Conservation (phyloP, 768 basidiomycete genomes). For the Hemileccinum impolitum region DNA sequence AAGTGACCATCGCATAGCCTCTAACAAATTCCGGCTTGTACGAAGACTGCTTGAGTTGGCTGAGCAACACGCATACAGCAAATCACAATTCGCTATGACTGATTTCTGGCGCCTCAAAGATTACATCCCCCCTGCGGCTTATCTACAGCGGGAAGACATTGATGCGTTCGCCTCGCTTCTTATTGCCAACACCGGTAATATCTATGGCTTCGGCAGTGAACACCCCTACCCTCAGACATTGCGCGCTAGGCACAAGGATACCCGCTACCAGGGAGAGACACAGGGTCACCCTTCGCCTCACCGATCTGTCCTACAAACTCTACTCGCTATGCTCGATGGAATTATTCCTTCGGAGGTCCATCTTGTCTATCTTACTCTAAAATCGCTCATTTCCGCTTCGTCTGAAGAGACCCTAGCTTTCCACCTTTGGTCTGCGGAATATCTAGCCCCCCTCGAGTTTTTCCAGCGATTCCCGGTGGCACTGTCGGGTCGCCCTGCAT, state of each 20-base stretch:
- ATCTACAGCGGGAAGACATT: constrained; percentile 64
- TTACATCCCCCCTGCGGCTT: constrained; percentile 54
- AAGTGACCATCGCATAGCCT: constrained; percentile 54
- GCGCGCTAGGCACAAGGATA: constrained; percentile 34
- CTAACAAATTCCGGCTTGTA: constrained; percentile 77
- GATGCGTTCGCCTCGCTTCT: constrained; percentile 71
- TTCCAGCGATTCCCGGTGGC: constrained; percentile 44
- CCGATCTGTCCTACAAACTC: constrained; percentile 47
- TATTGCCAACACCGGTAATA: constrained; percentile 52
- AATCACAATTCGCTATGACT: constrained; percentile 46
- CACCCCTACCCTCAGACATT: constrained; percentile 42
- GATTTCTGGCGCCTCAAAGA: constrained; percentile 87
- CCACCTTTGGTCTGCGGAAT: constrained; percentile 37
- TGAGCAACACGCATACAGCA: constrained; percentile 34
- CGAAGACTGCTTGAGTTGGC: constrained; percentile 57
- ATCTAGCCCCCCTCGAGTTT: constrained; percentile 45
- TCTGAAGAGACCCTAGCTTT: constrained; percentile 29
- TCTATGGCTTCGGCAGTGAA: constrained; percentile 59
- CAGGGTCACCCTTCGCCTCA: constrained; percentile 35
- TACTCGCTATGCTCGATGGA: constrained; percentile 59
- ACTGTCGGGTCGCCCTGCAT: constrained; percentile 29
- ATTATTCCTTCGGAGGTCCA: constrained; percentile 47
- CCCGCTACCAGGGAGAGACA: constrained; percentile 12
- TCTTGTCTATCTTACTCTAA: constrained; percentile 62
- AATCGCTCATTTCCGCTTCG: constrained; percentile 46